Evolutionary conservation across 2,329 filamentous ascomycete species (phyloP).

Genomic region (Cadophora sp.): DNA sequence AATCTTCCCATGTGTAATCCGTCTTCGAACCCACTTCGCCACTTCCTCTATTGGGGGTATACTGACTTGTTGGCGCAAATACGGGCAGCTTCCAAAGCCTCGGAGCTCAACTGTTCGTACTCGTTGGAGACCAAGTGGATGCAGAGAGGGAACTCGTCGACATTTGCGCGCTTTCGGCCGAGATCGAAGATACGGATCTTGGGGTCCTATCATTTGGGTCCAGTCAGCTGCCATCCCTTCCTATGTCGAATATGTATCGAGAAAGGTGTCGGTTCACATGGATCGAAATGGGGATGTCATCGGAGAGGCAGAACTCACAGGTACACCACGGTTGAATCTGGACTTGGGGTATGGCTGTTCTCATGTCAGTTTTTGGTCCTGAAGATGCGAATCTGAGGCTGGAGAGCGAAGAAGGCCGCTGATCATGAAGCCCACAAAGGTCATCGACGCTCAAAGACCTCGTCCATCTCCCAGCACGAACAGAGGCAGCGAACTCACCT

Average conservation of each 20-base stretch:
- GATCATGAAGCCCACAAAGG: not conserved
- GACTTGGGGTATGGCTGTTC: constrained; percentile 96
- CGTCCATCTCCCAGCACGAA: constrained; percentile 17
- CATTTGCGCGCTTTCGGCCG: constrained; percentile 96
- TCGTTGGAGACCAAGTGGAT: constrained; percentile 99
- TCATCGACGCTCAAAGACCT: not conserved
- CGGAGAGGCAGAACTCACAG: constrained; percentile 37
- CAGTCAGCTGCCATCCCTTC: constrained; percentile 5
- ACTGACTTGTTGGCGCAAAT: constrained; percentile 99
- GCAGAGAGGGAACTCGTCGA: constrained; percentile 99
- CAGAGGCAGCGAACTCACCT: constrained; percentile 67
- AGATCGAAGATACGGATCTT: constrained; percentile 98
- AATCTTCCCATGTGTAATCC: constrained; percentile 3
- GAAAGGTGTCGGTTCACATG: not conserved
- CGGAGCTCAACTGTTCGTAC: constrained; percentile 99
- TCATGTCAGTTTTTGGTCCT: not conserved
- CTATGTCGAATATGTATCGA: not conserved
- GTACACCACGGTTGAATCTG: constrained; percentile 99
- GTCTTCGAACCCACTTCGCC: constrained; percentile 13
- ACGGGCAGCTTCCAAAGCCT: constrained; percentile 99
- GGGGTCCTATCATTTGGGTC: constrained; percentile 52
- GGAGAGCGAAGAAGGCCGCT: not conserved
- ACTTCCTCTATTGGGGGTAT: constrained; percentile 17
- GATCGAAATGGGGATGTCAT: not conserved
- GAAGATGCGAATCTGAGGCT: too few relatives aligned